Conservation (phyloP, 805 yeast genomes). For the Ogataea glucozyma region DNA sequence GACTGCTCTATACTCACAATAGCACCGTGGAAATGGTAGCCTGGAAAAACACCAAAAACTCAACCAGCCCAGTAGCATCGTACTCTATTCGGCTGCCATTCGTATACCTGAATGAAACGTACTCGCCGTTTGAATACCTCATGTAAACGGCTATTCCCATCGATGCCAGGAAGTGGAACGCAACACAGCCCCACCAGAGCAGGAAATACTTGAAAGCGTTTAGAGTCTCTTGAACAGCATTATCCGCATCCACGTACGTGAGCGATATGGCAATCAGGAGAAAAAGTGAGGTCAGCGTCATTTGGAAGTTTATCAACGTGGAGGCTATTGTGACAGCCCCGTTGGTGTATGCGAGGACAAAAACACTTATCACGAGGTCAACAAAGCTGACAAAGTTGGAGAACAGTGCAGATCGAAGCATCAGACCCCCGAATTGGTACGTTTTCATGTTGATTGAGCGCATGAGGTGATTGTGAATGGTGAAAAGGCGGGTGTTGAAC, state of each 20-base stretch:
- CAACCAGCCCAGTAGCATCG: conserved; percentile 14
- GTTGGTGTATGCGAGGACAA: conserved; percentile 15
- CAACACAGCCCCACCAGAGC: conserved; percentile 19
- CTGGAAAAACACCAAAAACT: conserved; percentile 17
- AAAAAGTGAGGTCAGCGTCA: conserved; percentile 12
- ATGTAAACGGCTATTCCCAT: conserved; percentile 12
- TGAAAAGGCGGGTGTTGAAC: conserved; percentile 16
- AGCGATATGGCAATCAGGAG: conserved; percentile 13
- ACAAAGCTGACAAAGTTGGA: conserved; percentile 16
- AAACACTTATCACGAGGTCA: conserved; percentile 14
- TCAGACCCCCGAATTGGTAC: conserved; percentile 15
- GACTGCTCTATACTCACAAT: no score
- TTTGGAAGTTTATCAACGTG: conserved; percentile 9
- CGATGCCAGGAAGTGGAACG: conserved; percentile 13
- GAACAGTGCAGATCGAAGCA: conserved; percentile 16
- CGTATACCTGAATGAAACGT: conserved; percentile 9
- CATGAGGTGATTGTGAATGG: conserved; percentile 10
- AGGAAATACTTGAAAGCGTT: conserved; percentile 18
- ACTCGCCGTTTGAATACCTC: conserved; percentile 6
- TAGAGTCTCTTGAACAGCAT: conserved; percentile 15
- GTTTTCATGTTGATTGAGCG: conserved; percentile 15
- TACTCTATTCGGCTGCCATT: conserved; percentile 9
- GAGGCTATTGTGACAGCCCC: conserved; percentile 10
- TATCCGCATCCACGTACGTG: conserved; percentile 11
- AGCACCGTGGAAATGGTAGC: conserved; percentile 10